Conservation (phyloP, 345 rosid genomes). For the Eucalyptus microcorys region DNA sequence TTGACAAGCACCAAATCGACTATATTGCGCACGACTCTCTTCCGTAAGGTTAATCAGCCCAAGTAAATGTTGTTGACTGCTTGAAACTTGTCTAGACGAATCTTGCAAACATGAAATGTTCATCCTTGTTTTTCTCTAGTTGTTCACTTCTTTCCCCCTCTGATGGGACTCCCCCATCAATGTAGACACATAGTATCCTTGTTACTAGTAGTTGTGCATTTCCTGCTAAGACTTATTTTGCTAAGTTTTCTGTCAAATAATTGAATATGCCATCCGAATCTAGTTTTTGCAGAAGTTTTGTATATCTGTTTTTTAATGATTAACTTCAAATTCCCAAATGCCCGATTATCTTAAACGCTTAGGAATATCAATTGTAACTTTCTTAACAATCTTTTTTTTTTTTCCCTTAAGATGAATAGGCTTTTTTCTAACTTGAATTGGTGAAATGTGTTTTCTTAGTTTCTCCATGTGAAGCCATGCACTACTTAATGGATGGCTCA, state of each 20-base stretch:
- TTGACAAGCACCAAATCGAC: constrained; percentile 62
- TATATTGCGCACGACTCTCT: constrained; percentile 88
- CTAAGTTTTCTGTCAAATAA: background rate
- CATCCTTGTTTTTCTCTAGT: background rate
- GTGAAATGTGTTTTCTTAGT: background rate
- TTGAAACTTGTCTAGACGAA: background rate
- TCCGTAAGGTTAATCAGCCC: constrained; percentile 37
- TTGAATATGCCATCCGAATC: background rate
- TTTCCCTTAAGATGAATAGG: background rate
- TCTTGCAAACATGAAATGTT: background rate
- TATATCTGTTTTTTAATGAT: background rate
- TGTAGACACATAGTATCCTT: background rate
- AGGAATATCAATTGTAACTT: background rate
- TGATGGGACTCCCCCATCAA: background rate
- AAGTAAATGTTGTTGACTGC: background rate
- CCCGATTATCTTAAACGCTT: background rate
- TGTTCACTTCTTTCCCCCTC: background rate
- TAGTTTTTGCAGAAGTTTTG: background rate
- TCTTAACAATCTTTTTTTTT: background rate
- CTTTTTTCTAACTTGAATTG: background rate
- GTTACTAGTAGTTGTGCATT: background rate
- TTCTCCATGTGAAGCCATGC: background rate
- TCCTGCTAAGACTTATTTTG: background rate
- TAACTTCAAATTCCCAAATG: background rate
- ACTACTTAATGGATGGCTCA: background rate